Base-by-base conservation (phyloP, 192 early-diverging fungal genomes). In the Coemansia sp. region DNA sequence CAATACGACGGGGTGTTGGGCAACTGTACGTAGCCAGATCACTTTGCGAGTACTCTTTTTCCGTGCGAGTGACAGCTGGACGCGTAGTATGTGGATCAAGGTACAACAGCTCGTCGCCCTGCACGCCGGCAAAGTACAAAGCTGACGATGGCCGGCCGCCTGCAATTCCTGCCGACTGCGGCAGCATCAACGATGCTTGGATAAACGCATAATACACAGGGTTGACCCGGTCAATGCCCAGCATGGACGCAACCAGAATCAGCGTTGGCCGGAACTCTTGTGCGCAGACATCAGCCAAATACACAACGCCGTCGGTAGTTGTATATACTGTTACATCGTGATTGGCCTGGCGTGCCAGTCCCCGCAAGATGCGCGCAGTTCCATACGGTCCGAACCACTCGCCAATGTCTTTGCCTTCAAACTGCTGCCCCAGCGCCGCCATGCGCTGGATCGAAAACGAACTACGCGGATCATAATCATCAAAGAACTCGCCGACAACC, bases 341-440 rank as follows among this genome's bases (percentile, higher is more conserved):
- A 17, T 55, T 24, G 15, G 64, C 58, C 10, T 72, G 27, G 6
- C 29, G 55, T 4, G 71, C 60, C n/a, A 73, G 29, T 49, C 62
- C 69, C 19, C 56, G 62, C 15, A 73, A 67, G 48, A 71, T 62
- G 7, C 56, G 56, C 37, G 62, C 66, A 23, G 67, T 72, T 9
- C 65, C 95, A 25, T 86, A 87, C 2, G 97, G 97, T 0, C 95
- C 97, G 85, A 98, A 99, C 95, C 97, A 99, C 75, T 96, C 87
- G 23, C 97, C 97, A 69, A 98, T 91, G 32, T 90, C 86, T 66
- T 95, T 96, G 37, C 89, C 94, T 39, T 79, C 71, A 49, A 87
- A 84, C 70, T 92, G 88, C 55, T 84, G 84, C 11, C 95, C 97
- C 5, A 90, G 73, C 19, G 90, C 73, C 5, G 94, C 93, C 66